Base-by-base conservation (phyloP, 78 protist species). In the Emiliania huxleyi region DNA sequence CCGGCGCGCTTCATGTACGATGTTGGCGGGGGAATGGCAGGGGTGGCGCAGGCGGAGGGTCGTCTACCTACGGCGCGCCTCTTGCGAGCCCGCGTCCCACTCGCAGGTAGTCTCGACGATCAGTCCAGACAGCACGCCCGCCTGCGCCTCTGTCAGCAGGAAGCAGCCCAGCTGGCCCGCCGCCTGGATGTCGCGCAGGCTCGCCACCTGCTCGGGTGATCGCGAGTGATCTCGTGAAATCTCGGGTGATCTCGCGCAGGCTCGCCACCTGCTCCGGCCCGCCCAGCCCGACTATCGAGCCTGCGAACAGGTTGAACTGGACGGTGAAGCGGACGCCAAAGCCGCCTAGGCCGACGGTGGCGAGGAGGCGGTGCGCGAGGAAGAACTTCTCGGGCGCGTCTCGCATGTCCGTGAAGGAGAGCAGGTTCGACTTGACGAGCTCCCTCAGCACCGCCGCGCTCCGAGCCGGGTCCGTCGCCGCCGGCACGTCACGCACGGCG, bases 71-170 rank as follows among this genome's bases (percentile, higher is more conserved):
- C n/a, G n/a, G n/a, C n/a, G n/a, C n/a, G n/a, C n/a, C n/a, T n/a
- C n/a, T n/a, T 88, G 45, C 29, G 85, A 5, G 45, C 21, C 79
- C 22, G 43, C n/a, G 83, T 89, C 92, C 90, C 83, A 93, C 37
- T 62, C 62, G 38, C 79, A 75, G 15, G 29, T 46, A n/a, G 95
- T 93, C 81, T 93, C 38, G 45, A 93, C 95, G 3, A 93, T 55
- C 37, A 93, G 90, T n/a, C 95, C 95, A 3, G 95, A 93, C 83
- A 25, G 46, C 46, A 93, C 95, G 38, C 95, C 95, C 22, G 95
- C 95, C 43, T 52, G 91, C 84, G 75, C 77, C 62, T 93, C 95
- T 0, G 95, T 93, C 77, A 93, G 85, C 0, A 15, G 29, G 12
- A 77, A 77, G 85, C 85, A 77, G n/a, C 85, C 85, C 33, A 77